Percentiles rank a stretch among this genome's conserved stretches.
These are phyloP conservation scores for Diphasiastrum complanatum DNA, from an alignment of 83 land plant genomes.

Conservation along the genomic window DNA sequence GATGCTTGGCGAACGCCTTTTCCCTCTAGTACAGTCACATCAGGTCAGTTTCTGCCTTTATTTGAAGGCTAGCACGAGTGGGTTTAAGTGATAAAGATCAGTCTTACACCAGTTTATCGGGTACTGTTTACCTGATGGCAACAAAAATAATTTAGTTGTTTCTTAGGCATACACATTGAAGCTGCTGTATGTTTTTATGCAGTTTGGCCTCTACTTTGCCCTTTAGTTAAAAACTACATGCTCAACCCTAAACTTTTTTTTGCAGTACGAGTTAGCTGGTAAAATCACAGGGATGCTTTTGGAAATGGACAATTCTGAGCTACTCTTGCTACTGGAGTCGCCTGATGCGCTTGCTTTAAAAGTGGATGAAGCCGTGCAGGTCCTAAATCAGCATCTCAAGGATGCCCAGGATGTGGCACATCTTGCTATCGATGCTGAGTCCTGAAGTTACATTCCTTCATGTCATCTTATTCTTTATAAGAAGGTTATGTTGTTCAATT, in stretches of 20 bases:
- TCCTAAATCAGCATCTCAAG: no score
- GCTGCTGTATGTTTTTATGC: neutral
- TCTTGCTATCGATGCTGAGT: no score
- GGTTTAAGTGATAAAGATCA: no score
- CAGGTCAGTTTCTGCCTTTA: slow-evolving; percentile 46
- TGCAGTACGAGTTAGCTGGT: slow-evolving; percentile 59
- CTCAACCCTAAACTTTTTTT: neutral
- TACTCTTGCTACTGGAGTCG: slow-evolving; percentile 57
- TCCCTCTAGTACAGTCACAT: slow-evolving; percentile 51
- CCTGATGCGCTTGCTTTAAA: slow-evolving; percentile 56
- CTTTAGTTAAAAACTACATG: neutral
- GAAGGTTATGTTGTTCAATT: no score
- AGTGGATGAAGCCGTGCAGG: slow-evolving; percentile 70
- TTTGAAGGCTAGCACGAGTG: no score
- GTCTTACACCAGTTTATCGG: no score
- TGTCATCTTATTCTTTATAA: no score
- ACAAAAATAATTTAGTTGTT: no score
- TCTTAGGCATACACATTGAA: no score
- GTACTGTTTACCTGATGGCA: no score
- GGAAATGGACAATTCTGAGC: slow-evolving; percentile 80
- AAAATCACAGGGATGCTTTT: slow-evolving; percentile 79
- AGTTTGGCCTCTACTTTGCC: neutral
- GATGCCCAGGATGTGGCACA: no score
- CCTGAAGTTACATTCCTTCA: no score
- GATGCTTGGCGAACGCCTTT: slow-evolving; percentile 67